Base-by-base conservation (phyloP, 2,329 filamentous ascomycete species). In the Macroventuria anomochaeta region DNA sequence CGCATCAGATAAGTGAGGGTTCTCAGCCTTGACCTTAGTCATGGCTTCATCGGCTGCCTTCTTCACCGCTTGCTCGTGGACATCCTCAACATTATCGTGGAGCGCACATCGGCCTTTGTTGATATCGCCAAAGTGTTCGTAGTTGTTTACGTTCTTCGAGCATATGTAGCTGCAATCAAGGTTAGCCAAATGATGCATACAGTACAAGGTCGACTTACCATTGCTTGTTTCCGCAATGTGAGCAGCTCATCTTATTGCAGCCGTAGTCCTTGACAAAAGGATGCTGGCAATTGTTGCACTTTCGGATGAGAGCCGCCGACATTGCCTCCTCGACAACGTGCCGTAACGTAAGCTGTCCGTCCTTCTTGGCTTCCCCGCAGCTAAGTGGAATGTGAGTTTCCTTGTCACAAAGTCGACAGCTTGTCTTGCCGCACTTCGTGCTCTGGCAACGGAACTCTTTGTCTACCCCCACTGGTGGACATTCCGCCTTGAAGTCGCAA, bases 221-320 rank as follows among this genome's bases (percentile, higher is more conserved):
- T 72, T 86, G 83, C 7, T 77, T 53, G 36, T 80, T 80, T 3
- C 64, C 55, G 62, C 84, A 87, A n/a, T 81, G 81, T 0, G 83
- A 78, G 71, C 91, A 96, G 0, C 73, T 81, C 83, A 96, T 90
- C 75, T 93, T 93, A 76, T 96, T 96, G 77, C 91, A 96, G 2
- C 91, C 91, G 26, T 78, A 71, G 29, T 87, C 83, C 69, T 96
- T 96, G 70, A 96, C 83, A 64, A 93, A 95, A 0, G 87, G 85
- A n/a, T 85, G 83, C n/a, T 81, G 78, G 74, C 89, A 88, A 58
- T 78, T 79, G 57, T 90, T 91, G 79, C 91, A 96, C 23, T 79
- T 85, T 17, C 91, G 84, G 47, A 96, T 88, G 61, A 96, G 66
- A 1, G 91, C 91, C 13, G 83, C 81, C 2, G 89, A 91, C 88